Percentiles rank a stretch among this genome's conserved stretches.
phyloP scores from a whole-genome alignment of 2,329 filamentous ascomycete genomes.

The Colletotrichum nymphaeae region DNA sequence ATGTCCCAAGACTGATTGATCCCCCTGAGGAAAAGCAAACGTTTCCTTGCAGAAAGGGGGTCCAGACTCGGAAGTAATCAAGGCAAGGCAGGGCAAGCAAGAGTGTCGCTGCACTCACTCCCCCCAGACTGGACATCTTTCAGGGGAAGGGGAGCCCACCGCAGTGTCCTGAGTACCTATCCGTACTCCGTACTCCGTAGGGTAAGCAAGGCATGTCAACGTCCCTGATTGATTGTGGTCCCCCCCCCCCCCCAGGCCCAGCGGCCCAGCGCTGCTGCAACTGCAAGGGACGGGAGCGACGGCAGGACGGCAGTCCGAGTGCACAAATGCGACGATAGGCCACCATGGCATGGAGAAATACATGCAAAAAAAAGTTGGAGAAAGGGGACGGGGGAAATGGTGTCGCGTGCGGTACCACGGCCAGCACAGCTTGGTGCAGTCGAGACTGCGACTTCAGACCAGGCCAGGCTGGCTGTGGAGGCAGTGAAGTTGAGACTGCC shows the following conservation, averaged over 20 bases:
- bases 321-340: not conserved
- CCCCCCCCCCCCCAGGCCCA: not conserved
- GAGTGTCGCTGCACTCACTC: not conserved
- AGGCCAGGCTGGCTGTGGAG: not conserved
- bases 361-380: not conserved
- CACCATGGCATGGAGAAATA: too few species aligned
- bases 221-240: not conserved
- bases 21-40: too few species aligned
- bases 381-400: not conserved
- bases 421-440: too few species aligned
- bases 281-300: not conserved
- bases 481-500: not conserved
- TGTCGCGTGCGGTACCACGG: too few species aligned
- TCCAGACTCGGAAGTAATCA: not conserved
- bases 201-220: not conserved
- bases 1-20: too few species aligned
- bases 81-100: slow-evolving; percentile 2
- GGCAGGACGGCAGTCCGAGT: not conserved
- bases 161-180: too few species aligned
- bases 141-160: too few species aligned
- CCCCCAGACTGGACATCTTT: not conserved
- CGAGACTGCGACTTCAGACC: too few species aligned
- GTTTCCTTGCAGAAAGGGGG: too few species aligned
- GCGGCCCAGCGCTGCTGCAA: not conserved
- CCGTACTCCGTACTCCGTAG: too few species aligned